Base-by-base conservation (phyloP, 83 land plant species). In the Picea abies region DNA sequence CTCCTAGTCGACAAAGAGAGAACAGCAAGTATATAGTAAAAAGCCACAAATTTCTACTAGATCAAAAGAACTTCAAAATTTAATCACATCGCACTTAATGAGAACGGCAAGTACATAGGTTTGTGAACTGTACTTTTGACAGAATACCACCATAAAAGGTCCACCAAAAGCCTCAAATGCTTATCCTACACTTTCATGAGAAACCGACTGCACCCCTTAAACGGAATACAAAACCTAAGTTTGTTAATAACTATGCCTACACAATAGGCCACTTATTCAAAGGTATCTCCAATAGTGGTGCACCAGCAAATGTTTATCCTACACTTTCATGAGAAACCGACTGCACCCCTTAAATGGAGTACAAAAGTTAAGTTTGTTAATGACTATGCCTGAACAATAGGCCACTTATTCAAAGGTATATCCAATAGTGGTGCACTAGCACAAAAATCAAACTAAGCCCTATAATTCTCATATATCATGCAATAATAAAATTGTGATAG, bases 261-360 rank as follows among this genome's bases (percentile, higher is more conserved):
- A 20, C 56, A 73, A n/a, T 41, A 44, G 23, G 47, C 47, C 56
- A 73, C 77, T 73, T 73, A 73, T 73, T 73, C 77, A 73, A 73
- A 41, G 47, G 23, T 41, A 4, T 44, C 15, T 23, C 7, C 58
- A 35, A 44, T 73, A 41, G 14, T 10, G 29, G 58, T 73, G n/a
- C 58, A 73, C 23, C 47, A 73, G 58, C 77, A 73, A 44, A 44
- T 7, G 8, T 44, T 6, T 44, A 44, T 44, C 47, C 47, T 44
- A 44, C 47, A 44, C 47, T 44, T 5, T 44, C 47, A 44, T 44
- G 26, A 47, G 4, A 16, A 44, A 41, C 77, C 3, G 16, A 73
- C 77, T 47, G 58, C 29, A 44, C 77, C 25, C 60, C 77, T 73
- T 25, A 73, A 73, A 44, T 1, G 56, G 26, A 73, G 77, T 44